Base-by-base conservation (phyloP, 495 filamentous ascomycete species). In the Xylaria cubensis region DNA sequence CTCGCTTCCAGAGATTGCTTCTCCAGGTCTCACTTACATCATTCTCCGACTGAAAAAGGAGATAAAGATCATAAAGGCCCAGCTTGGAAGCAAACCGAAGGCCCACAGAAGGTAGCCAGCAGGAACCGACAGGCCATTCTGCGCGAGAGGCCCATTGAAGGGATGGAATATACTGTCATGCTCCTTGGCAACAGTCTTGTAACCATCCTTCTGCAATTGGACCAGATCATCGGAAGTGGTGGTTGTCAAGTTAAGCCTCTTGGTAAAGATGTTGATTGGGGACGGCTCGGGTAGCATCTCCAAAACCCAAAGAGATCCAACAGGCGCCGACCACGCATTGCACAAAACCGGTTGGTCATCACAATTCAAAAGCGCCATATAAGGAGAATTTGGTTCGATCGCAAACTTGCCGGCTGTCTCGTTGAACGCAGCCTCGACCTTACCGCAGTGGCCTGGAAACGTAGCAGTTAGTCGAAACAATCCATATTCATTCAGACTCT, bases 101-200 rank as follows among this genome's bases (percentile, higher is more conserved):
- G 84, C 79, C 92, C 92, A 97, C 68, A 96, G 84, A 65, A 90
- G 73, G 77, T 94, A 97, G 24, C 90, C 95, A 19, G 93, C 61
- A 12, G 92, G 89, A 41, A 90, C 82, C 19, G 86, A 82, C 66
- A 97, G 76, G 48, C 88, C 86, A 69, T 87, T 84, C 82, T 92
- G 77, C 44, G 90, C 92, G 48, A 97, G 78, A 75, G 81, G 82
- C 67, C 94, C 92, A 76, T 94, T 89, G 67, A 93, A 92, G 39
- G 94, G 94, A 81, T 98, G 94, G 80, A 93, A 91, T 51, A 84
- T 82, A 55, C 93, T 92, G 73, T 94, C 91, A 79, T 93, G 92
- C 21, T 86, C 80, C 36, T 84, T 73, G 41, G 83, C 75, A 26
- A 82, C 79, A 76, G 88, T 80, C 76, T 87, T 85, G 74, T 88